These are phyloP conservation scores for Paramyrothecium sp. DNA, from an alignment of 2,329 filamentous ascomycete species.

Conservation along the genomic window DNA sequence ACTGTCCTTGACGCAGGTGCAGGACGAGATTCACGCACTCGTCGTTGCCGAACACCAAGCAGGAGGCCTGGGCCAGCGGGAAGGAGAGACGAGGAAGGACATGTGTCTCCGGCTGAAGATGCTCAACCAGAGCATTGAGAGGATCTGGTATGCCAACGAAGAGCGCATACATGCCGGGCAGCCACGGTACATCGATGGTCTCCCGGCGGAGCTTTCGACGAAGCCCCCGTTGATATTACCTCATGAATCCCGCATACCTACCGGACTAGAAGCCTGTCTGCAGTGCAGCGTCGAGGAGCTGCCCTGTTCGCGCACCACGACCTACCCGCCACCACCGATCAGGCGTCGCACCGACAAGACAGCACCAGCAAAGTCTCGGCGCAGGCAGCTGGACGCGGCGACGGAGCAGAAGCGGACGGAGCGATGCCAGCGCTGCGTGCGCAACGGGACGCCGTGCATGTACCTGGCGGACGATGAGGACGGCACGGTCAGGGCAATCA, in stretches of 20 bases:
- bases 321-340: no score
- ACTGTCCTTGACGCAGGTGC: slow-evolving; percentile 3
- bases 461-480: slow-evolving; percentile 60
- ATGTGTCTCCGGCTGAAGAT: background rate
- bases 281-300: slow-evolving; percentile 18
- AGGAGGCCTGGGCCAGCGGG: background rate
- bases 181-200: slow-evolving; percentile 24
- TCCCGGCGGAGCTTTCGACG: slow-evolving; percentile 16
- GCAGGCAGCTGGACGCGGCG: background rate
- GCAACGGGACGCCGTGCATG: slow-evolving; percentile 23
- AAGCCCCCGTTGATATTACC: slow-evolving; percentile 14
- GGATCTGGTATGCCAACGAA: slow-evolving; percentile 6
- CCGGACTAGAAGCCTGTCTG: slow-evolving; percentile 13
- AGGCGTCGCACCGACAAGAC: no score
- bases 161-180: slow-evolving; percentile 4
- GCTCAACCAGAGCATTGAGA: slow-evolving; percentile 12
- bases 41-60: background rate
- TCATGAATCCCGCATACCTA: background rate
- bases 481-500: slow-evolving; percentile 15
- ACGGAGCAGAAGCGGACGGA: slow-evolving; percentile 40
- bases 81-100: background rate
- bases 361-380: no score
- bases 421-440: slow-evolving; percentile 23
- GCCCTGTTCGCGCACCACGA: slow-evolving; percentile 18
- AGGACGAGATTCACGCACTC: background rate